These are phyloP conservation scores for Fraxinus greggii DNA, from an alignment of 305 asterid genomes.

Conservation along the genomic window DNA sequence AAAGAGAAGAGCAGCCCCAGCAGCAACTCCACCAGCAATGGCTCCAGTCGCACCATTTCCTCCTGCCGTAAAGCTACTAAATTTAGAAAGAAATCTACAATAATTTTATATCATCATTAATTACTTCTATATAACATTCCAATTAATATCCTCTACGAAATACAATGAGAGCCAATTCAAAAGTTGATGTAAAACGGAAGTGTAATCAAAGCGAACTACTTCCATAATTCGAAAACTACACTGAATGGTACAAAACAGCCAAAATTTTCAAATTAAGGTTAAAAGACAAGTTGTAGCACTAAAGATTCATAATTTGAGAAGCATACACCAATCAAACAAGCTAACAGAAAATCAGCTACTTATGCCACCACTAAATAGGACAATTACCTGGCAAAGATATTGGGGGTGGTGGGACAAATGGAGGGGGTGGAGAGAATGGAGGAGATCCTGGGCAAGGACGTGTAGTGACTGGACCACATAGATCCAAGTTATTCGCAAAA, in stretches of 20 bases:
- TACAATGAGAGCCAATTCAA: background rate
- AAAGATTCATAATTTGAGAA: background rate
- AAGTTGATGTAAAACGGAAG: background rate
- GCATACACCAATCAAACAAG: background rate
- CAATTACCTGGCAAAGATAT: conserved; percentile 65
- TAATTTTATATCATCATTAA: background rate
- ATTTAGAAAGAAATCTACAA: background rate
- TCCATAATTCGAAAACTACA: background rate
- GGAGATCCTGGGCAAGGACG: conserved; percentile 98
- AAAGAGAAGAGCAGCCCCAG: conserved; percentile 64
- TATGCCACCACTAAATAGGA: background rate
- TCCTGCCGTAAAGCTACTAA: conserved; percentile 29
- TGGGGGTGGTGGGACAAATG: conserved; percentile 86
- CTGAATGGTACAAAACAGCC: background rate
- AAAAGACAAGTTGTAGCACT: background rate
- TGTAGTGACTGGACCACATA: conserved; percentile 95
- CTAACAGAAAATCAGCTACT: background rate
- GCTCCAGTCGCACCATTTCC: conserved; percentile 54
- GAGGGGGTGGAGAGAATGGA: conserved; percentile 98
- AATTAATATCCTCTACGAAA: background rate
- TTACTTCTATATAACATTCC: background rate
- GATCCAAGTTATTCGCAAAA: conserved; percentile 88
- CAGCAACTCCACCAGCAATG: conserved; percentile 69
- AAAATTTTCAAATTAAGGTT: background rate
- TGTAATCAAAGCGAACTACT: background rate